Base-by-base conservation (phyloP, 495 filamentous ascomycete species). In the Talaromyces thailandensis region DNA sequence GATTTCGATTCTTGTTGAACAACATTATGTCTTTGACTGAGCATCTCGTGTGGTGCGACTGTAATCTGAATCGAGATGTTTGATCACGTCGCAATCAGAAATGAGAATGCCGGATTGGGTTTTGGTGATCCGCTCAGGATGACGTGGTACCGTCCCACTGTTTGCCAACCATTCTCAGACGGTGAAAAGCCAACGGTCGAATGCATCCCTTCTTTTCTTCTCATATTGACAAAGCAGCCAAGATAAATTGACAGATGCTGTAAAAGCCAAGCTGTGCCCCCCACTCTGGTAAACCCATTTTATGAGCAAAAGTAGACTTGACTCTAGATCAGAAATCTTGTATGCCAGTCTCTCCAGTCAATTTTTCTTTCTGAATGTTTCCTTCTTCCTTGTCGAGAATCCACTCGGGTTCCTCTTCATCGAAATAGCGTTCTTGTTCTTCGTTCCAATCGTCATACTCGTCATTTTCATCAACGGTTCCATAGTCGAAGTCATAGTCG, bases 401-500 rank as follows among this genome's bases (percentile, higher is more conserved):
- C 84, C 84, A 90, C 32, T 76, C 78, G 1, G 87, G 84, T 56
- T 88, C 86, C 73, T 92, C 88, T n/a, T 84, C 84, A 23, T 89
- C 88, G 69, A 93, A 90, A 75, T 88, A 94, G 52, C 78, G 76
- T 37, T 93, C 88, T 57, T 86, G 79, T 68, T 86, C 84, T 64
- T 81, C 78, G 25, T 67, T 70, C 63, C 81, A 70, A 67, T 88
- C 84, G 73, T 93, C 88, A 43, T 80, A 85, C 48, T 86, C 84
- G 29, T 90, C 86, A 69, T 86, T 84, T 50, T 80, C 76, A 67
- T 93, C 91, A 26, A 93, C 87, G 4, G 18, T 62, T 16, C 64
- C 73, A 67, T 93, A 93, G 48, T 91, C 88, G 64, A 95, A 93
- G 55, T 95, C 91, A 6, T 75, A 72, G 68, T 93, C 91, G 35